Evolutionary conservation across 176 grass and related monocot species (phyloP), one percentile per base, ranked within the genome.

Genomic region (Cenchrus americanus): DNA sequence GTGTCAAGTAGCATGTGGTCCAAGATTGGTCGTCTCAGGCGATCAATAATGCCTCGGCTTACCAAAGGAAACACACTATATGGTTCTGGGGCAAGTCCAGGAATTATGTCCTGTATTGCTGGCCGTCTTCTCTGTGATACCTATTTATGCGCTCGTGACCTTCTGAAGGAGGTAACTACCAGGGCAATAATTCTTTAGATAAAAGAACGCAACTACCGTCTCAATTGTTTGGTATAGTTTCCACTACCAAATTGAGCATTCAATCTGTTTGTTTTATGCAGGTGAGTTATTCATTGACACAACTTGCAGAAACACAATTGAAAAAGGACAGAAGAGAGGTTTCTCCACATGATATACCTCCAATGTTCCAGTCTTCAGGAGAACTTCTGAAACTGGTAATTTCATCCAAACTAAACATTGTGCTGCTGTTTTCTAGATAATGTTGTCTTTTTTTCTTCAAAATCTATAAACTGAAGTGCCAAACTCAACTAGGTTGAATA

Each of bases 281-380:
- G 93, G 91, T 99, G 83, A 99, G 89, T 86, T 99, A 99, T 82
- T 99, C 93, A 52, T 86, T 99, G 87, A 99, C 96, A 76, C 93
- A 99, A 88, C 96, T 99, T 51, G 91, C 96, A 74, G 94, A 94
- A 78, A 99, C 93, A 66, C 93, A 96, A 69, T 73, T 99, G 78
- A 94, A 93, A 72, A 93, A 90, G 82, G 86, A 88, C 19, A 90
- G 89, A 30, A 99, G 82, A 46, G 96, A 99, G 80, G 82, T 99
- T 80, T 77, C 91, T 84, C 93, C 91, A 66, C 91, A 96, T 80
- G 91, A 99, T 83, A 99, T 99, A 75, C 93, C 96, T 72, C 77
- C 63, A 54, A 94, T 99, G 93, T 96, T 94, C 80, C 93, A 92
- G 81, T 86, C 83, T 80, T 83, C 92, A 13, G 75, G 84, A 81